Conservation (phyloP, 495 filamentous ascomycete species). For the Symbiotaphrina buchneri region DNA sequence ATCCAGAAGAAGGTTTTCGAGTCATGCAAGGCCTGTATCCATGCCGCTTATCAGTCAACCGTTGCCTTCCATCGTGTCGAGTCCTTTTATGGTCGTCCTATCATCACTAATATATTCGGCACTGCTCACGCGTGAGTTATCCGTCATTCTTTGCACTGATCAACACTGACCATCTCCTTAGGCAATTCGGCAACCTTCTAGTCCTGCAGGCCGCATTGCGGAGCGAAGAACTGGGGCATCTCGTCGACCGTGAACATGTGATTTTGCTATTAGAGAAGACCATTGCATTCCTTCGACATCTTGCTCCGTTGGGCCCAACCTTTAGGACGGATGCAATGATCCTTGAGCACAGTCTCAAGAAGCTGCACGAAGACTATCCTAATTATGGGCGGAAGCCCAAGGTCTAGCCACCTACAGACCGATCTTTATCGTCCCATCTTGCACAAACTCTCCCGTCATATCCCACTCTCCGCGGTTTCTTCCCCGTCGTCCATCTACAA, state of each 20-base stretch:
- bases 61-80: slow-evolving; percentile 52
- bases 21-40: slow-evolving; percentile 24
- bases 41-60: slow-evolving; percentile 66
- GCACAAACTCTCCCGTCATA: no score
- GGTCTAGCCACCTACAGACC: no score
- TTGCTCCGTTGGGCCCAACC: slow-evolving; percentile 4
- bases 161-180: slow-evolving; percentile 16
- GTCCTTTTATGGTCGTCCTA: slow-evolving; percentile 38
- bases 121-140: slow-evolving; percentile 84
- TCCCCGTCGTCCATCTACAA: no score
- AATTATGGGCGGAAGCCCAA: no score
- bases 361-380: no score
- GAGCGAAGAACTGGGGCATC: slow-evolving; percentile 27
- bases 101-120: slow-evolving; percentile 87
- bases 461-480: no score
- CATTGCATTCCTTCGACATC: slow-evolving; percentile 5
- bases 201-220: slow-evolving; percentile 60
- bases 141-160: neutral
- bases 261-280: slow-evolving; percentile 19
- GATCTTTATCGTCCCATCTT: no score
- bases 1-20: slow-evolving; percentile 25
- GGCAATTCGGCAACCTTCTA: slow-evolving; percentile 93
- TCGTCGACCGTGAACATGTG: slow-evolving; percentile 27
- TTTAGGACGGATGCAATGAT: slow-evolving; percentile 1
- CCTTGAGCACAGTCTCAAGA: no score